Conservation (phyloP, 257 asterid genomes). For the Coffea eugenioides region DNA sequence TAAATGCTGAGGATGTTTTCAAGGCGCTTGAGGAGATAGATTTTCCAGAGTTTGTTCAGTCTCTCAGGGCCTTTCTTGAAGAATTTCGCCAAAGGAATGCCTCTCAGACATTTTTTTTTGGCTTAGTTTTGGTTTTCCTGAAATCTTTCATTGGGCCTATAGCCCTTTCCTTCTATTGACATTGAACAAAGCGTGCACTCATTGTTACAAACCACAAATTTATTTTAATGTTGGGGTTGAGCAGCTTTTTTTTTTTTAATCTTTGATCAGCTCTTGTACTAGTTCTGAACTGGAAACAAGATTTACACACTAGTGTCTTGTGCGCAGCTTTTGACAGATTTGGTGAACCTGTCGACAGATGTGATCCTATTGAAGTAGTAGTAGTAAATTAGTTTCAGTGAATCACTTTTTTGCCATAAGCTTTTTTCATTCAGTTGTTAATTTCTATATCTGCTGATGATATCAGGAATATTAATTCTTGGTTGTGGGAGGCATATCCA, state of each 20-base stretch:
- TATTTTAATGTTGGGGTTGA: no score
- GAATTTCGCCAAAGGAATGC: slow-evolving; percentile 69
- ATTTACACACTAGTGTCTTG: not conserved
- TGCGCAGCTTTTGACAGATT: not conserved
- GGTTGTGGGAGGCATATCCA: slow-evolving; percentile 87
- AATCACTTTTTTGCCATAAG: not conserved
- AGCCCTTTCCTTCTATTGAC: not conserved
- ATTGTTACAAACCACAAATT: no score
- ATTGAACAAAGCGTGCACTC: no score
- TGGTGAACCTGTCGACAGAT: not conserved
- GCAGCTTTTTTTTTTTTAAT: no score
- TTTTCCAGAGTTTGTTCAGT: slow-evolving; percentile 68
- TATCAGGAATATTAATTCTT: slow-evolving; percentile 71
- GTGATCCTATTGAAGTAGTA: not conserved
- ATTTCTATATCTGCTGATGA: slow-evolving; percentile 14
- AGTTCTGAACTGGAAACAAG: not conserved
- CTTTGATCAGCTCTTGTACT: no score
- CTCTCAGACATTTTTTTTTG: not conserved
- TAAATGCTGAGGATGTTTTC: slow-evolving; percentile 88
- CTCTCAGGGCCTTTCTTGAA: slow-evolving; percentile 84
- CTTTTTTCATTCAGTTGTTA: slow-evolving; percentile 10
- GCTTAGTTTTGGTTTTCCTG: not conserved
- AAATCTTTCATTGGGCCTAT: not conserved
- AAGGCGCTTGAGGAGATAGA: slow-evolving; percentile 94
- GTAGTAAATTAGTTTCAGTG: not conserved